phyloP scores from a whole-genome alignment of 2,329 filamentous ascomycete genomes.

The Trichothecium sympodiale region DNA sequence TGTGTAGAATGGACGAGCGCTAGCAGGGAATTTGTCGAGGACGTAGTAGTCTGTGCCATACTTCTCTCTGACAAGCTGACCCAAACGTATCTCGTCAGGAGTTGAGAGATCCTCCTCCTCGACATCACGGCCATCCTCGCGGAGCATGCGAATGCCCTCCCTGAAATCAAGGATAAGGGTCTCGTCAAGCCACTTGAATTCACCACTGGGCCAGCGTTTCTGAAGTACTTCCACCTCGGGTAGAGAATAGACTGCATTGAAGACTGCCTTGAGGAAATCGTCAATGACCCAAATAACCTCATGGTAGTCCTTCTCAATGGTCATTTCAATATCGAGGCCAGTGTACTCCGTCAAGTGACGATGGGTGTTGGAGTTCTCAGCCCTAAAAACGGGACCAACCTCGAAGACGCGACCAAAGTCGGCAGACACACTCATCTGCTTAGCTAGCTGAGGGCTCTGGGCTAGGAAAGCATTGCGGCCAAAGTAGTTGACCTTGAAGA shows the following conservation, averaged over 20 bases:
- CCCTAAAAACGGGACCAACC: conserved; percentile 62
- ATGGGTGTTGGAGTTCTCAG: conserved; percentile 92
- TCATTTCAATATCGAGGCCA: conserved; percentile 87
- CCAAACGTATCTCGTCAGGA: conserved; percentile 75
- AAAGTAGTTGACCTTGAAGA: conserved; percentile 91
- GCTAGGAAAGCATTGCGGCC: conserved; percentile 77
- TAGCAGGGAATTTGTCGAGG: conserved; percentile 81
- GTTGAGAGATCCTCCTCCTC: conserved; percentile 71
- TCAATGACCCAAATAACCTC: conserved; percentile 72
- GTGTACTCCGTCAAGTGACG: conserved; percentile 92
- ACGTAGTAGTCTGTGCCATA: conserved; percentile 88
- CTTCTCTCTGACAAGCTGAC: conserved; percentile 74
- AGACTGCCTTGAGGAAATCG: conserved; percentile 66
- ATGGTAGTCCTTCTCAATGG: conserved; percentile 78
- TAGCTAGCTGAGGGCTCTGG: conserved; percentile 83
- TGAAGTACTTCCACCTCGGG: conserved; percentile 71
- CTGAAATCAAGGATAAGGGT: conserved; percentile 73
- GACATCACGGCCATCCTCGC: conserved; percentile 69
- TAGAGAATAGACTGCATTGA: conserved; percentile 28
- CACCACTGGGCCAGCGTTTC: conserved; percentile 73
- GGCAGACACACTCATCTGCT: conserved; percentile 84
- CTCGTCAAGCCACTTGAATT: conserved; percentile 77
- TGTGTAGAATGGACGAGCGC: conserved; percentile 82
- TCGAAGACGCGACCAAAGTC: conserved; percentile 88
- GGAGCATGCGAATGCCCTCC: conserved; percentile 71